Evolutionary conservation across 73 alveolate species (phyloP).

Genomic region (Paramecium biaurelia): DNA sequence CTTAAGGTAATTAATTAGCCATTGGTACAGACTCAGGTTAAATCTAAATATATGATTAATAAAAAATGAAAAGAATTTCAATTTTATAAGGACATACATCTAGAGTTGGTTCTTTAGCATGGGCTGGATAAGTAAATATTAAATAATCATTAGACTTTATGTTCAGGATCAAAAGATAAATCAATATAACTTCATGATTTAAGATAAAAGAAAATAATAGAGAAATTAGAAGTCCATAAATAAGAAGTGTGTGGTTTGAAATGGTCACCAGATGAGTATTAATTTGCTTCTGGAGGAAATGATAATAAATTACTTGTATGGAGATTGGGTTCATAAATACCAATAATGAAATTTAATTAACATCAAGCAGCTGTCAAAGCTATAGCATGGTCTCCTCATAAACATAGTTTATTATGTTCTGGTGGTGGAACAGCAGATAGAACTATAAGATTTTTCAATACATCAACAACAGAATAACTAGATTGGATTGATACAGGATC

Average conservation of each 20-base stretch:
- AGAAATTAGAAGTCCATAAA: conserved; percentile 69
- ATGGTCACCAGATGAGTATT: conserved; percentile 81
- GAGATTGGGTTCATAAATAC: conserved; percentile 76
- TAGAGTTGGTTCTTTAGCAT: conserved; percentile 96
- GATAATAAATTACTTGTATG: conserved; percentile 97
- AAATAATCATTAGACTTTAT: conserved; percentile 45
- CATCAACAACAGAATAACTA: conserved; percentile 72
- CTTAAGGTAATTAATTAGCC: conserved; percentile 62
- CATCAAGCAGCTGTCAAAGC: conserved; percentile 97
- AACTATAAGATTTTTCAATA: conserved; percentile 92
- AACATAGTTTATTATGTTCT: conserved; percentile 80
- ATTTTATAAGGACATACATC: conserved; percentile 86
- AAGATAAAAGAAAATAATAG: not conserved
- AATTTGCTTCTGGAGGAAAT: conserved; percentile 98
- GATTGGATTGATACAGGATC: conserved; percentile 86
- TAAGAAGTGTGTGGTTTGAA: conserved; percentile 95
- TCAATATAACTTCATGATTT: conserved; percentile 2
- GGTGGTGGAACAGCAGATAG: conserved; percentile 98
- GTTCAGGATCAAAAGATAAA: conserved; percentile 43
- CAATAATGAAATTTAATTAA: conserved; percentile 63
- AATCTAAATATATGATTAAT: conserved; percentile 84
- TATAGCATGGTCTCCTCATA: conserved; percentile 96
- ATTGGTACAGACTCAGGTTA: conserved; percentile 61
- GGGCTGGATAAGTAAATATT: conserved; percentile 77
- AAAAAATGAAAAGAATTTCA: conserved; percentile 68